A percentile compares a stretch with the other conserved stretches of the same genome.
phyloP scores from a whole-genome alignment of 177 flowering plant species.

The Vitis hybrid region DNA sequence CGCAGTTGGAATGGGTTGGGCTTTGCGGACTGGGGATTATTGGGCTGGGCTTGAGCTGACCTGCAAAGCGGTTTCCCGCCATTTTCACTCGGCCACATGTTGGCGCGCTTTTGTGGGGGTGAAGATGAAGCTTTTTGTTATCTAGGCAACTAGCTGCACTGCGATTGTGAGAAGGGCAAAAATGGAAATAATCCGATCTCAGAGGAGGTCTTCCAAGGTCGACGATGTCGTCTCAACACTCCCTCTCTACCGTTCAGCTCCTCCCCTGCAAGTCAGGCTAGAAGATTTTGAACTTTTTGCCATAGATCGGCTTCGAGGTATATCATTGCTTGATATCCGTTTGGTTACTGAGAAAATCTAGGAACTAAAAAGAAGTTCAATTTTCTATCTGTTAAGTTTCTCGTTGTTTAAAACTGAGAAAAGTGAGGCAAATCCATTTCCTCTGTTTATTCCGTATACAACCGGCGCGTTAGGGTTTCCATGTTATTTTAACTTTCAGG shows the following conservation, averaged over 20 bases:
- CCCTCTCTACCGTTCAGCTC: constrained; percentile 81
- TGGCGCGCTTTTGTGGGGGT: too few relatives aligned
- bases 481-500: too few relatives aligned
- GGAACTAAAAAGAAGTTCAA: background rate
- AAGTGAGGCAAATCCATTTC: too few relatives aligned
- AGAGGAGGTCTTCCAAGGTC: constrained; percentile 25
- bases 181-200: constrained; percentile 62
- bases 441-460: too few relatives aligned
- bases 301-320: constrained; percentile 90
- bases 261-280: constrained; percentile 73
- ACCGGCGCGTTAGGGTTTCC: too few relatives aligned
- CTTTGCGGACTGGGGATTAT: too few relatives aligned
- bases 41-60: too few relatives aligned
- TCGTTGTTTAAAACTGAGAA: background rate
- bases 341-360: background rate
- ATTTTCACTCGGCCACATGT: too few relatives aligned
- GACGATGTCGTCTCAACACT: constrained; percentile 36
- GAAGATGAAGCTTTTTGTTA: too few relatives aligned
- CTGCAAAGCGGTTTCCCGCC: too few relatives aligned
- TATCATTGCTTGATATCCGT: background rate
- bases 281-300: constrained; percentile 92
- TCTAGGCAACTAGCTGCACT: too few relatives aligned
- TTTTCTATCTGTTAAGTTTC: background rate
- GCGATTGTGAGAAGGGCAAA: background rate
- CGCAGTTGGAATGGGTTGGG: too few relatives aligned